Base-by-base conservation (phyloP, 208 protist genomes). In the Crithidia fasciculata region DNA sequence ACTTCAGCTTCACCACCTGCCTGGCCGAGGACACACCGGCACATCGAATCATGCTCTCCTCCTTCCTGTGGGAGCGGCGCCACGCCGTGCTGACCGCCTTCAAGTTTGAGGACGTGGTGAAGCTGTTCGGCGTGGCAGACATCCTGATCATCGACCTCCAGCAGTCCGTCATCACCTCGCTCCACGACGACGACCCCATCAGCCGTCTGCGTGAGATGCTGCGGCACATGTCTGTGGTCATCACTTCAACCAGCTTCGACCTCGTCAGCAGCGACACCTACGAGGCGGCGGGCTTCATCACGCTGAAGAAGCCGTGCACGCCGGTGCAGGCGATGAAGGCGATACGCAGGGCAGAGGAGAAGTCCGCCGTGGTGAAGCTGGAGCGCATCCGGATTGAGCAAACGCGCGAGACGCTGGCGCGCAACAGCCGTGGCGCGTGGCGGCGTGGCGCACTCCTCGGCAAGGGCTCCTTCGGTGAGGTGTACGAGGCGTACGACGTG, bases 91-190 rank as follows among this genome's bases (percentile, higher is more conserved):
- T 95, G 28, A 83, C 91, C 3, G 91, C 91, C 15, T 86, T 87
- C 77, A 86, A 66, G 57, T 64, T 92, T 16, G 80, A 81, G 10
- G 93, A 96, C 63, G 83, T 96, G 61, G 71, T 89, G 41, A 84
- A 86, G 15, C 78, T 97, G 6, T 65, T 84, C 54, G 82, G 85
- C 6, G 84, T 93, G n/a, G 84, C 79, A 0, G 90, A 97, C 70
- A 95, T 97, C 65, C 81, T 97, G 45, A 82, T 97, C 59, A 92
- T 96, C 45, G 90, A 96, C 78, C 81, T 89, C 0, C 82, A 90
- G 61, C 91, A 97, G 80, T 92, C 81, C 58, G 85, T 90, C 57
- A 80, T 94, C 63, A 73, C 41, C 50, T 81, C 81, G 7, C 55
- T 84, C 12, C 47, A 71, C 39, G 69, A 76, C 50, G 45, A 76